Conservation (phyloP, 192 early-diverging fungal genomes). For the Backusella parvicylindrica region DNA sequence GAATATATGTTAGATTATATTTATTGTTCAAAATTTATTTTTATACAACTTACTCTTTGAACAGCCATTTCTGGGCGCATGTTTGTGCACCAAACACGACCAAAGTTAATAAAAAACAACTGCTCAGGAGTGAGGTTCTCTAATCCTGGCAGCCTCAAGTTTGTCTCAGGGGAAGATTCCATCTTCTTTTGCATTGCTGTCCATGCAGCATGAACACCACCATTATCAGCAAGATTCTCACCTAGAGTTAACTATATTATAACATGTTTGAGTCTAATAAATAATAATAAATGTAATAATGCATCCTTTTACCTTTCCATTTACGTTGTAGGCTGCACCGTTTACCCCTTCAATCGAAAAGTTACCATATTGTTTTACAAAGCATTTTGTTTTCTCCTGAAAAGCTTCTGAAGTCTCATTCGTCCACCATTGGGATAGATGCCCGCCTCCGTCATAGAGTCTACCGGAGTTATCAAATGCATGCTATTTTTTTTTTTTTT, state of each 20-base stretch:
- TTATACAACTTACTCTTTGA: background rate
- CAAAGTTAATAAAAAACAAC: conserved; percentile 65
- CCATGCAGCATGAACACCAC: conserved; percentile 49
- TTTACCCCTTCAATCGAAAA: conserved; percentile 43
- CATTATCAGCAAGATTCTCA: conserved; percentile 75
- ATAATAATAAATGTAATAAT: background rate
- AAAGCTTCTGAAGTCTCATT: conserved; percentile 36
- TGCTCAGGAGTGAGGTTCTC: conserved; percentile 49
- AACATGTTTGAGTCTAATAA: background rate
- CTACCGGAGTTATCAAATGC: conserved; percentile 68
- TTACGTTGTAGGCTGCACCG: conserved; percentile 37
- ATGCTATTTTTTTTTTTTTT: conserved; percentile 35
- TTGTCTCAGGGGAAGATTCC: conserved; percentile 19
- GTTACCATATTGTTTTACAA: conserved; percentile 59
- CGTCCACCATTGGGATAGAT: conserved; percentile 42
- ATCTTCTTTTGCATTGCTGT: conserved; percentile 30
- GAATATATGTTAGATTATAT: background rate
- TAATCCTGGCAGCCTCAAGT: conserved; percentile 40
- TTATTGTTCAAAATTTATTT: no score
- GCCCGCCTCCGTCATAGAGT: conserved; percentile 53
- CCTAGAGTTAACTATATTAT: conserved; percentile 40
- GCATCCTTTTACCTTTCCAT: conserved; percentile 42
- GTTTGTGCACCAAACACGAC: conserved; percentile 59
- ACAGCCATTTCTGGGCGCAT: conserved; percentile 35
- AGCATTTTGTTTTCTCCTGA: conserved; percentile 53